Percentiles rank a stretch among this genome's conserved stretches.
Conservation (phyloP, 305 asterid genomes). For the Fraxinus latifolia region DNA sequence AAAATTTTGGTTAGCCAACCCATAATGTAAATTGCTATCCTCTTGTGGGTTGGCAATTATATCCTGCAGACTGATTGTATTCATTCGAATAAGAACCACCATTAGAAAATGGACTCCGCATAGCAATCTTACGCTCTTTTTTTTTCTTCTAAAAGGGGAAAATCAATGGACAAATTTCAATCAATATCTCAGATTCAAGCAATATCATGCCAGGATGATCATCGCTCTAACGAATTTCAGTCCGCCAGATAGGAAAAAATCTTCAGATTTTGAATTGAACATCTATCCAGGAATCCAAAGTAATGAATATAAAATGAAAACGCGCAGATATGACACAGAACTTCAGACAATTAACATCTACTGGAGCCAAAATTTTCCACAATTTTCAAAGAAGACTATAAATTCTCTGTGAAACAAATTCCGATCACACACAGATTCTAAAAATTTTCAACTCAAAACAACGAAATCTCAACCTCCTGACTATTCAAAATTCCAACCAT, state of each 20-base stretch:
- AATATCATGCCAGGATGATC: neutral
- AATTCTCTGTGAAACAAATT: constrained; percentile 12
- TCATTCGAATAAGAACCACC: neutral
- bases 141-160: neutral
- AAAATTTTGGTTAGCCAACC: constrained; percentile 89
- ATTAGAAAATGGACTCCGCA: neutral
- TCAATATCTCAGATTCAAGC: constrained; percentile 4
- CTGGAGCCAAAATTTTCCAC: neutral
- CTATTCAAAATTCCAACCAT: constrained; percentile 1
- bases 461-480: constrained; percentile 14
- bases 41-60: constrained; percentile 19
- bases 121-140: neutral
- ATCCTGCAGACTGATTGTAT: constrained; percentile 30
- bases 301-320: neutral
- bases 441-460: neutral
- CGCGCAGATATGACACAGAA: neutral
- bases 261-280: neutral
- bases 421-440: constrained; percentile 3
- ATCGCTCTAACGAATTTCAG: neutral
- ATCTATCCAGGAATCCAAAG: constrained; percentile 1
- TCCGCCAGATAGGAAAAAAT: neutral
- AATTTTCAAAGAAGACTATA: neutral
- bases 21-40: constrained; percentile 41
- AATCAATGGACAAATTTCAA: neutral
- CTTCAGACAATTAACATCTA: constrained; percentile 12